A percentile compares a stretch with the other conserved stretches of the same genome.
Conservation (phyloP, 2,329 filamentous ascomycete species). For the Triangularia verruculosa region DNA sequence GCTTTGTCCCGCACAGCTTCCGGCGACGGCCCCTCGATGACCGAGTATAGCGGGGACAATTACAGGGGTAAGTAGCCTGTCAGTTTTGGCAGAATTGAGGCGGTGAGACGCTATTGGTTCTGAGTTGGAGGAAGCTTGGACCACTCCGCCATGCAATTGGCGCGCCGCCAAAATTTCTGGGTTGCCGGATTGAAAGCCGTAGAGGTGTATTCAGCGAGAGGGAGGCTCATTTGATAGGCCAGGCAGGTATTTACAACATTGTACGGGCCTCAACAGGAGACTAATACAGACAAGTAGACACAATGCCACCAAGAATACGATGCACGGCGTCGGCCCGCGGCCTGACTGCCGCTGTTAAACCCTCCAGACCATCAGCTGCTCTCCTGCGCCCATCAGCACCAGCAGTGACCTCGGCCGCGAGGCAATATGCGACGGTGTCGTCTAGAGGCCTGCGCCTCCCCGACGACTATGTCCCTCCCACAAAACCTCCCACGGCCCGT, state of each 20-base stretch:
- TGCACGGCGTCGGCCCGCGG: conserved; percentile 26
- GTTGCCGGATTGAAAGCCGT: conserved; percentile 15
- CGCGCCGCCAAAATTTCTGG: conserved; percentile 28
- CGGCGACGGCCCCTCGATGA: conserved; percentile 20
- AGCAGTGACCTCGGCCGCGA: conserved; percentile 14
- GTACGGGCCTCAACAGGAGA: conserved; percentile 1
- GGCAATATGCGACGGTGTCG: conserved; percentile 29
- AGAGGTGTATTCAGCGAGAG: conserved; percentile 1
- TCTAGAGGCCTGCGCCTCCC: conserved; percentile 36
- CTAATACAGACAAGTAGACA: not conserved
- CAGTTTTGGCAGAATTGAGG: conserved; percentile 19
- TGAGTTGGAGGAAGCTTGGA: conserved; percentile 5
- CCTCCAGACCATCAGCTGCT: conserved; percentile 17
- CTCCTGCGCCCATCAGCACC: conserved; percentile 17
- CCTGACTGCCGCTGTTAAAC: conserved; percentile 22
- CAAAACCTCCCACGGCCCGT: conserved; percentile 84
- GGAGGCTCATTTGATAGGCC: conserved; percentile 4
- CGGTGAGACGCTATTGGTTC: conserved; percentile 17
- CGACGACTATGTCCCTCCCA: conserved; percentile 56
- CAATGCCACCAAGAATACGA: conserved; percentile 30
- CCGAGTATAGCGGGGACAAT: conserved; percentile 16
- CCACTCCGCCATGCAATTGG: conserved; percentile 19
- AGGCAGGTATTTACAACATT: conserved; percentile 17
- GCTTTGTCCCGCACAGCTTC: conserved; percentile 14
- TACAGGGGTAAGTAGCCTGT: not conserved